Conservation (phyloP, 345 rosid species). For the Eucalyptus globulus region DNA sequence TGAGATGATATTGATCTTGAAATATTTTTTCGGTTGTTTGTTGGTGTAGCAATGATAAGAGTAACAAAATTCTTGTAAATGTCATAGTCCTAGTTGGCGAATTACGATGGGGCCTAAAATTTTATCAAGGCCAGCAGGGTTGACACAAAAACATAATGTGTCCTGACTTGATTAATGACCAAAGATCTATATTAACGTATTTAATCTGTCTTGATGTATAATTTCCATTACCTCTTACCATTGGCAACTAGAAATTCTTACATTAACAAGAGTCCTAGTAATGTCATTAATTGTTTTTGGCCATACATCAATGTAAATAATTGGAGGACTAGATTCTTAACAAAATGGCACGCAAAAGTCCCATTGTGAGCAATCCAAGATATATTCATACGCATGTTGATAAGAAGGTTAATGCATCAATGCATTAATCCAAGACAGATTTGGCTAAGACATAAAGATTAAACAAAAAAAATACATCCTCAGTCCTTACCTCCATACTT, state of each 20-base stretch:
- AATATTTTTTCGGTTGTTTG: background rate
- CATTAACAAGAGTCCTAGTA: no score
- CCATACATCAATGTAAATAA: background rate
- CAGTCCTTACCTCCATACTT: no score
- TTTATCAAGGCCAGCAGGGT: no score
- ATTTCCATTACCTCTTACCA: no score
- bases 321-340: background rate
- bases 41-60: background rate
- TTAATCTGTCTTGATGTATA: no score
- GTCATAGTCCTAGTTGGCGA: no score
- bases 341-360: background rate
- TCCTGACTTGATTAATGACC: background rate
- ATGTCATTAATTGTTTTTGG: background rate
- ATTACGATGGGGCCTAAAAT: no score
- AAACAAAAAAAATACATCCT: no score
- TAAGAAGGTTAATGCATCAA: background rate
- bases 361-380: background rate
- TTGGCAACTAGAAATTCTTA: no score
- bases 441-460: no score
- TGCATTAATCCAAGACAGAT: background rate
- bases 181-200: no score
- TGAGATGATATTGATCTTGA: background rate
- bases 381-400: background rate
- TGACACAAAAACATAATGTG: no score
- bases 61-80: background rate